Percentiles rank a stretch among this genome's conserved stretches.
Conservation (phyloP, 2,329 filamentous ascomycete species). For the Monosporascus sp. region DNA sequence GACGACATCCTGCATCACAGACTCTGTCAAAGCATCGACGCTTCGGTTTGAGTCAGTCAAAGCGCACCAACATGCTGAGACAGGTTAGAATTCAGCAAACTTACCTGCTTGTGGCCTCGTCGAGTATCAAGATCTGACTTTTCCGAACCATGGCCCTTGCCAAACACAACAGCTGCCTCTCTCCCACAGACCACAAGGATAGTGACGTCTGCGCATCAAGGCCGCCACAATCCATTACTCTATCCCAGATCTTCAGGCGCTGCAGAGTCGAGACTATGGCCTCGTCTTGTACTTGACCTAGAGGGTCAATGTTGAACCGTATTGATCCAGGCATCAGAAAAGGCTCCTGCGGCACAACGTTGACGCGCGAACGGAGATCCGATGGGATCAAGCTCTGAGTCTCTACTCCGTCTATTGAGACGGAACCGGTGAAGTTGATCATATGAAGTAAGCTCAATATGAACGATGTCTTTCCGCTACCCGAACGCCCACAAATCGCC, state of each 20-base stretch:
- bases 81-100: neutral
- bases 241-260: slow-evolving; percentile 5
- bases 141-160: slow-evolving; percentile 13
- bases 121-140: slow-evolving; percentile 14
- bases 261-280: slow-evolving; percentile 4
- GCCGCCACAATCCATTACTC: slow-evolving; percentile 3
- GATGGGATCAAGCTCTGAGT: slow-evolving; percentile 1
- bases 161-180: slow-evolving; percentile 15
- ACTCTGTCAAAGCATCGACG: slow-evolving; percentile 16
- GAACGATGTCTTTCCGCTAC: slow-evolving; percentile 5
- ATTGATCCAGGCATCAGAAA: slow-evolving; percentile 13
- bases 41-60: slow-evolving; percentile 3
- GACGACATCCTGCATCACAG: slow-evolving; percentile 17
- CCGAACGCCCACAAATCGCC: slow-evolving; percentile 10
- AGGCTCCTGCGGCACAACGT: slow-evolving; percentile 13
- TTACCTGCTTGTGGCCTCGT: slow-evolving; percentile 20
- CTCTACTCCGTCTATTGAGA: slow-evolving; percentile 10
- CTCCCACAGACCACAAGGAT: slow-evolving; percentile 6
- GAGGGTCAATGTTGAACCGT: slow-evolving; percentile 14
- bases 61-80: neutral
- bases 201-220: slow-evolving; percentile 5
- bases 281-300: neutral
- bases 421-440: slow-evolving; percentile 7
- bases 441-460: slow-evolving; percentile 11
- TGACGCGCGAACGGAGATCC: slow-evolving; percentile 8